Conservation (phyloP, 805 yeast species). For the Groenewaldozyma tartarivorans region DNA sequence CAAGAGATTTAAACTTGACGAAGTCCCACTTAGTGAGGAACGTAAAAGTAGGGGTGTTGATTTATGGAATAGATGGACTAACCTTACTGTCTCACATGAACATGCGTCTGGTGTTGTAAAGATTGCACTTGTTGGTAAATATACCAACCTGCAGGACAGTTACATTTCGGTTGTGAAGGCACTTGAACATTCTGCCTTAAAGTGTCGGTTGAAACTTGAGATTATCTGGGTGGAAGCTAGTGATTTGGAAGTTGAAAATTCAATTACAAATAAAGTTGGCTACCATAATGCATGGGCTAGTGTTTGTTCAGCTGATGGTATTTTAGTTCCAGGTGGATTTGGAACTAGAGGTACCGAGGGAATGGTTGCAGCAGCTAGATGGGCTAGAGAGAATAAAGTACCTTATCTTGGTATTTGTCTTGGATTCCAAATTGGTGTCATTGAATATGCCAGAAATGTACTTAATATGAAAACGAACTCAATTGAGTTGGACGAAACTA, state of each 20-base stretch:
- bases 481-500: slow-evolving; percentile 67
- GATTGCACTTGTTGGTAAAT: slow-evolving; percentile 95
- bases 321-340: slow-evolving; percentile 97
- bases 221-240: slow-evolving; percentile 95
- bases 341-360: slow-evolving; percentile 98
- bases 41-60: slow-evolving; percentile 56
- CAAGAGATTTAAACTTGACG: slow-evolving; percentile 54
- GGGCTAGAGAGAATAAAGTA: slow-evolving; percentile 93
- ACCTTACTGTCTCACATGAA: slow-evolving; percentile 71
- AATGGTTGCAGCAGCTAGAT: slow-evolving; percentile 92
- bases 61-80: slow-evolving; percentile 69
- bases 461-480: slow-evolving; percentile 55
- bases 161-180: slow-evolving; percentile 92
- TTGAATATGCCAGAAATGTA: slow-evolving; percentile 80
- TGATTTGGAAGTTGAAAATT: slow-evolving; percentile 70
- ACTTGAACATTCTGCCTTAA: slow-evolving; percentile 89
- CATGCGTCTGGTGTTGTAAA: slow-evolving; percentile 76
- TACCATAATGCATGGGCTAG: slow-evolving; percentile 95
- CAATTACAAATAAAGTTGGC: slow-evolving; percentile 53
- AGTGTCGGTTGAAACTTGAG: slow-evolving; percentile 71
- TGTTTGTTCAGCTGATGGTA: slow-evolving; percentile 90
- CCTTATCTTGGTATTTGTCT: slow-evolving; percentile 97
- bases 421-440: slow-evolving; percentile 94
- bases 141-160: slow-evolving; percentile 90
- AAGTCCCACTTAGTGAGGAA: slow-evolving; percentile 37